Conservation (phyloP, 352 stramenopile genomes). For the Plasmopara muralis region DNA sequence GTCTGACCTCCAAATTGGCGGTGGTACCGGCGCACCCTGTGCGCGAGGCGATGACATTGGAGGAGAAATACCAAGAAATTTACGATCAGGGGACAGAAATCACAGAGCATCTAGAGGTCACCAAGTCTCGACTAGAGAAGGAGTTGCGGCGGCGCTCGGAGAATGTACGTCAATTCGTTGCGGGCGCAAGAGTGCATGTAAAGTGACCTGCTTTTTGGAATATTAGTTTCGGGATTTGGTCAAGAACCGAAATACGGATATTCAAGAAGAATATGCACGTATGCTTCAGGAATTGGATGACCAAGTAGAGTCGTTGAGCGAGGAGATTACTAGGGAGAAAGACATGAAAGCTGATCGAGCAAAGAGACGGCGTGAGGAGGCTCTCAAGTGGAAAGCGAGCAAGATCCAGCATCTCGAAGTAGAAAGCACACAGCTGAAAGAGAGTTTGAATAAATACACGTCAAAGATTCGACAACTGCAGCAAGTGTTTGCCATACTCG, state of each 20-base stretch:
- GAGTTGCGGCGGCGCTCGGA: conserved; percentile 54
- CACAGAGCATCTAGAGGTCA: conserved; percentile 59
- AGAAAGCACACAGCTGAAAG: conserved; percentile 32
- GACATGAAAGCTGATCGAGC: conserved; percentile 15
- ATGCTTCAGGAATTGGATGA: conserved; percentile 73
- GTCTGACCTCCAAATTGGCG: conserved; percentile 53
- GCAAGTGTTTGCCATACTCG: conserved; percentile 39
- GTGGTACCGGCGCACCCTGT: conserved; percentile 38
- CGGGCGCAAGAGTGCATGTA: too few species aligned
- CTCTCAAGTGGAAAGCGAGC: conserved; percentile 16
- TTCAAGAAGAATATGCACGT: conserved; percentile 68
- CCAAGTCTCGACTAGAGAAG: conserved; percentile 57
- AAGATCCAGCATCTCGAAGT: conserved; percentile 27
- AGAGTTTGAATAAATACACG: conserved; percentile 37
- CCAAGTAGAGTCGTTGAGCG: conserved; percentile 37
- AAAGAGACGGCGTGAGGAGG: conserved; percentile 34
- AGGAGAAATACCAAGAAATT: conserved; percentile 52
- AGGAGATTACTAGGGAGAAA: conserved; percentile 45
- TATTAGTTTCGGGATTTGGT: conserved; percentile 54
- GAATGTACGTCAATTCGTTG: conserved; percentile 6
- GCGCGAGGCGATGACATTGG: conserved; percentile 23
- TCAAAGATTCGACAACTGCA: conserved; percentile 46
- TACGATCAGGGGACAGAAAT: conserved; percentile 48
- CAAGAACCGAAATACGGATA: conserved; percentile 60
- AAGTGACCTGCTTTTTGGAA: neutral